Evolutionary conservation across 805 yeast genomes (phyloP).

Genomic region (Candida manassasensis): DNA sequence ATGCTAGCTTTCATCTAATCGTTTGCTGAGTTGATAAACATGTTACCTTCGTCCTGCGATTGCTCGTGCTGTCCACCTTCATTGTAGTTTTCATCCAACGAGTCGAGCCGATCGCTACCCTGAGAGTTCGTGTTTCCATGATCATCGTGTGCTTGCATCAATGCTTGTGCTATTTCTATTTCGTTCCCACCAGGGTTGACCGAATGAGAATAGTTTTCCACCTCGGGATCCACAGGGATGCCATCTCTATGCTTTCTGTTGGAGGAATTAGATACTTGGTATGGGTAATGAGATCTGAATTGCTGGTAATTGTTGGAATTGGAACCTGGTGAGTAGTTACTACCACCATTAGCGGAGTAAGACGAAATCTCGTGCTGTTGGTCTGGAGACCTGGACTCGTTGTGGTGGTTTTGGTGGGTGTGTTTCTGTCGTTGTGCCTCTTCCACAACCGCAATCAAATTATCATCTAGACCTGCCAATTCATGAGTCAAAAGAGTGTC

Average conservation of each 20-base stretch:
- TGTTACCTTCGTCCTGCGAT: slow-evolving; percentile 15
- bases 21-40: slow-evolving; percentile 11
- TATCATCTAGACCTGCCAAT: slow-evolving; percentile 39
- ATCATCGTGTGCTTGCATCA: slow-evolving; percentile 54
- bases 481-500: slow-evolving; percentile 36
- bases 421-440: slow-evolving; percentile 44
- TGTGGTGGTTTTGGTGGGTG: slow-evolving; percentile 18
- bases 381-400: slow-evolving; percentile 32
- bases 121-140: slow-evolving; percentile 12
- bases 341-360: not conserved
- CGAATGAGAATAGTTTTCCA: slow-evolving; percentile 41
- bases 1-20: no score
- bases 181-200: slow-evolving; percentile 41
- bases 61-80: slow-evolving; percentile 6
- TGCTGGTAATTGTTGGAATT: slow-evolving; percentile 7
- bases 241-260: slow-evolving; percentile 14
- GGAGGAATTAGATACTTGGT: slow-evolving; percentile 5
- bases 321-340: not conserved
- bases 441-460: slow-evolving; percentile 57
- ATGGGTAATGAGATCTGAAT: slow-evolving; percentile 2
- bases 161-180: slow-evolving; percentile 61
- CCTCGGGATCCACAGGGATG: slow-evolving; percentile 58
- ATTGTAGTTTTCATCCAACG: slow-evolving; percentile 2
- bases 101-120: slow-evolving; percentile 9
- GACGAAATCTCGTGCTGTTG: slow-evolving; percentile 22